phyloP scores from a whole-genome alignment of 1,284 basidiomycete species.

The Mycosarcoma maydis region DNA sequence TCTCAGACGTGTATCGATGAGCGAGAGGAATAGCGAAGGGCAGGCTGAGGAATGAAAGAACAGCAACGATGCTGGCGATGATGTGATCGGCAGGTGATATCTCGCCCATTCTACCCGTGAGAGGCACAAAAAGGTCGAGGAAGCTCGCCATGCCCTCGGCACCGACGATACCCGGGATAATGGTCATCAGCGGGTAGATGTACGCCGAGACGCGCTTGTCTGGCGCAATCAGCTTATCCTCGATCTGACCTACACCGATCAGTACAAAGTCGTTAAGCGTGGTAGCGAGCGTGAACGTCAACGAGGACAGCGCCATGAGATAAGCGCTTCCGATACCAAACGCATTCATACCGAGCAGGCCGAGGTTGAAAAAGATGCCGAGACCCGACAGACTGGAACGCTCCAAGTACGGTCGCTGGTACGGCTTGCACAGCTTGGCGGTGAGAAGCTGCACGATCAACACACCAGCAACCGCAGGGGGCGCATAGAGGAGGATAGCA shows the following conservation, averaged over 20 bases:
- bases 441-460: conserved; percentile 75
- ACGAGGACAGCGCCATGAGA: conserved; percentile 73
- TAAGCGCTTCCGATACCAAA: conserved; percentile 77
- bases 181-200: conserved; percentile 49
- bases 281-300: conserved; percentile 69
- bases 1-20: conserved; percentile 74
- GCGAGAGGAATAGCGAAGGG: conserved; percentile 74
- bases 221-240: conserved; percentile 43
- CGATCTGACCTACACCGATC: conserved; percentile 52
- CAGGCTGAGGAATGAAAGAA: conserved; percentile 73
- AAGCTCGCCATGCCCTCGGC: conserved; percentile 77
- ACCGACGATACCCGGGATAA: conserved; percentile 76
- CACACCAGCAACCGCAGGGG: conserved; percentile 73
- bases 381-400: conserved; percentile 52
- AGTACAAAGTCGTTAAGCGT: conserved; percentile 61
- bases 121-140: conserved; percentile 86
- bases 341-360: conserved; percentile 70
- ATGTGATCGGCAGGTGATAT: conserved; percentile 79
- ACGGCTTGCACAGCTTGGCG: conserved; percentile 71
- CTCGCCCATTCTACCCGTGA: conserved; percentile 73
- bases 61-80: conserved; percentile 74
- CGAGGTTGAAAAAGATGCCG: conserved; percentile 51
- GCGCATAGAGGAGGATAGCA: conserved; percentile 80
- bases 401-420: conserved; percentile 61
- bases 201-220: conserved; percentile 55